Conservation (phyloP, 345 rosid genomes). For the Moringa oleifera region DNA sequence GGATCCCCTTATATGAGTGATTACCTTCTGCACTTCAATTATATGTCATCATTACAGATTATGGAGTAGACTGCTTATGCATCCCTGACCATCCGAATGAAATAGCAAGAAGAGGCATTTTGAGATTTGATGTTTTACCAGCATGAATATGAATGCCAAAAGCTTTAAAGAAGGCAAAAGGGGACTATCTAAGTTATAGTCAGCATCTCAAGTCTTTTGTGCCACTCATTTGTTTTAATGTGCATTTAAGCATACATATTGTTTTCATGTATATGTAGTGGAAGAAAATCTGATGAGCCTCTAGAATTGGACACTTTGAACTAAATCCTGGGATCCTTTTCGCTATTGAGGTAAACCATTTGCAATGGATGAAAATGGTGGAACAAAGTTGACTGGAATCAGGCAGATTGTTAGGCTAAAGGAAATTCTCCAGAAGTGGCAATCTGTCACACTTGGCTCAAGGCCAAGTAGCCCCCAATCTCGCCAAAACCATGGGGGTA, state of each 20-base stretch:
- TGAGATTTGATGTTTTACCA: neutral
- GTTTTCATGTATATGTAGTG: constrained; percentile 14
- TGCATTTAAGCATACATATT: neutral
- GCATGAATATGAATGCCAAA: too few relatives aligned
- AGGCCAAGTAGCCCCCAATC: constrained; percentile 27
- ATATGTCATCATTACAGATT: neutral
- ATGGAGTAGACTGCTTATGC: neutral
- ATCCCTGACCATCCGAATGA: neutral
- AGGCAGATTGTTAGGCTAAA: constrained; percentile 76
- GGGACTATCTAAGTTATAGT: too few relatives aligned
- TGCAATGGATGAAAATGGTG: constrained; percentile 60
- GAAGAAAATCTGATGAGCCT: constrained; percentile 41
- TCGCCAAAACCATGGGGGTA: constrained; percentile 19
- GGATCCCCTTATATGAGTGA: too few relatives aligned
- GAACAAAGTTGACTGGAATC: constrained; percentile 62
- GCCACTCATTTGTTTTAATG: constrained; percentile 7
- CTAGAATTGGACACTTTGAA: constrained; percentile 23
- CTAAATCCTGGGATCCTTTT: constrained; percentile 19
- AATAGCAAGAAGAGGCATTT: neutral
- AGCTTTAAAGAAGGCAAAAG: too few relatives aligned
- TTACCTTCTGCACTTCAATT: too few relatives aligned
- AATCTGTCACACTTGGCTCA: constrained; percentile 52
- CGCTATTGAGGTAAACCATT: constrained; percentile 20
- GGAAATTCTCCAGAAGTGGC: constrained; percentile 93
- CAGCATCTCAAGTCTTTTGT: too few relatives aligned